Evolutionary conservation across 768 basidiomycete genomes (phyloP).

Genomic region (Jaapia argillacea): DNA sequence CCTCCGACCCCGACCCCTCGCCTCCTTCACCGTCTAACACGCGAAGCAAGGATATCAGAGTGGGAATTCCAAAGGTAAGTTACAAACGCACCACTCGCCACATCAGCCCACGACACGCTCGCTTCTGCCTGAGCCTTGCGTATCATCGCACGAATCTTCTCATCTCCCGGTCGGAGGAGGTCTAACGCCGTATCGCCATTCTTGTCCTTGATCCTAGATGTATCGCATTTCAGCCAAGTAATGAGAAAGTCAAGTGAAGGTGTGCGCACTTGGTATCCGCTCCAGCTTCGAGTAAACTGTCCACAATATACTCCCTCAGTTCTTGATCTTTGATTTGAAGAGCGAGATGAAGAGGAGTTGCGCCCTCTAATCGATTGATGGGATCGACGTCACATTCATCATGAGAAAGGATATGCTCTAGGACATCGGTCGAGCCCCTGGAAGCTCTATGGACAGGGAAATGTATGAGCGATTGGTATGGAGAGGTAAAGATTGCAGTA

Average conservation of each 20-base stretch:
- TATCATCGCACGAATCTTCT: conserved; percentile 38
- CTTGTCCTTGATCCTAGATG: conserved; percentile 62
- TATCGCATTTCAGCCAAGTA: background rate
- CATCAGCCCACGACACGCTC: conserved; percentile 45
- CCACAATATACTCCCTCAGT: conserved; percentile 41
- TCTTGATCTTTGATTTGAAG: conserved; percentile 44
- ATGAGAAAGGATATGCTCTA: conserved; percentile 64
- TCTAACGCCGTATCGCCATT: conserved; percentile 47
- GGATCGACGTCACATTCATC: conserved; percentile 80
- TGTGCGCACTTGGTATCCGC: conserved; percentile 53
- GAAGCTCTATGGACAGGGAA: conserved; percentile 29
- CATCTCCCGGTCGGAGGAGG: conserved; percentile 42
- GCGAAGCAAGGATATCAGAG: no score
- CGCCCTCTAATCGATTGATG: conserved; percentile 54
- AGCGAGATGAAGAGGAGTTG: conserved; percentile 76
- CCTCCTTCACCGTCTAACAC: no score
- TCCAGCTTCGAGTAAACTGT: conserved; percentile 69
- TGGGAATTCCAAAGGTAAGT: no score
- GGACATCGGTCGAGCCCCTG: conserved; percentile 47
- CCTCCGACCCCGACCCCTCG: no score
- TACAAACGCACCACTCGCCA: conserved; percentile 43
- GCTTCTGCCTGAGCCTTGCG: conserved; percentile 42
- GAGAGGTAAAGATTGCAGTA: background rate
- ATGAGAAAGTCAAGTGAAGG: background rate
- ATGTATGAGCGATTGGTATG: background rate